phyloP scores from a whole-genome alignment of 495 filamentous ascomycete species.

The Talaromyces nanjingensis region DNA sequence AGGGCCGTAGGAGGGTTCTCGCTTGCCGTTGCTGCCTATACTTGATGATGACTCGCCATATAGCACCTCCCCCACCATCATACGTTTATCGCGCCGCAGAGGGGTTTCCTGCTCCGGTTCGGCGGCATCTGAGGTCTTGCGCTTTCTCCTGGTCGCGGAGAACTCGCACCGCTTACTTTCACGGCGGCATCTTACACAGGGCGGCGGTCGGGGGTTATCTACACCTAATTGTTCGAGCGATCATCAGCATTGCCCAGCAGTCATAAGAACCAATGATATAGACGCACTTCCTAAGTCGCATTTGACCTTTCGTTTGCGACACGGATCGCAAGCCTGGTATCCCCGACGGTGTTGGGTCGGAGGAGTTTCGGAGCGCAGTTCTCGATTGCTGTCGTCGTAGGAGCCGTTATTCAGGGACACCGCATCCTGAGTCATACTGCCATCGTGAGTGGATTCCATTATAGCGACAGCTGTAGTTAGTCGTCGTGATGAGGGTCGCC shows the following conservation, averaged over 20 bases:
- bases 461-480: neutral
- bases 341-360: constrained; percentile 58
- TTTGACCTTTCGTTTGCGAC: constrained; percentile 83
- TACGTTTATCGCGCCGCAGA: constrained; percentile 45
- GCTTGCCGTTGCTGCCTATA: constrained; percentile 13
- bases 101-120: constrained; percentile 48
- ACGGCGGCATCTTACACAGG: constrained; percentile 86
- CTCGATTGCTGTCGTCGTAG: constrained; percentile 14
- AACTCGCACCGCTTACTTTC: constrained; percentile 96
- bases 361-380: constrained; percentile 25
- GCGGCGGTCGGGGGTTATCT: constrained; percentile 88
- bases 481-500: neutral
- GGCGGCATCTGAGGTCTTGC: constrained; percentile 59
- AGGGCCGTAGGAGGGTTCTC: constrained; percentile 21
- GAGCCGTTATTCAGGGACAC: constrained; percentile 12
- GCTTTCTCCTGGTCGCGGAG: constrained; percentile 89
- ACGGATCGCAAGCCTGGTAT: constrained; percentile 87
- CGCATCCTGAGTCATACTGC: neutral
- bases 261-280: neutral
- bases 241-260: neutral
- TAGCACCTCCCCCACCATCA: constrained; percentile 37
- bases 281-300: constrained; percentile 75
- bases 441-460: constrained; percentile 5
- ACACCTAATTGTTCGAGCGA: constrained; percentile 41
- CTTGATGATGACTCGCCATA: constrained; percentile 22